phyloP scores from a whole-genome alignment of 768 basidiomycete species.

The Flagelloscypha sp. region DNA sequence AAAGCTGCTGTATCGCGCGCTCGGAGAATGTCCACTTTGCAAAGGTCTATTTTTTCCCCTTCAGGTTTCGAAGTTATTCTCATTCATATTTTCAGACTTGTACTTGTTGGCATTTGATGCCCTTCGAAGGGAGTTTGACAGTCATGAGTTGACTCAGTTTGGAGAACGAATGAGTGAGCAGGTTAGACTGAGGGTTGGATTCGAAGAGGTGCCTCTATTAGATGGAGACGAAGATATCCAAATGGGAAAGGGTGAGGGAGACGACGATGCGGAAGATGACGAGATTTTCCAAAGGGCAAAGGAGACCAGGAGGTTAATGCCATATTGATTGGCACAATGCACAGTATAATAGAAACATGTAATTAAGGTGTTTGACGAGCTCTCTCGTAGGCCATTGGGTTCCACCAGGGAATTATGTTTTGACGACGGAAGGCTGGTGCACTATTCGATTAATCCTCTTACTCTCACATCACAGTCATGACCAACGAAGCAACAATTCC shows the following conservation, averaged over 20 bases:
- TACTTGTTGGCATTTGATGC: constrained; percentile 74
- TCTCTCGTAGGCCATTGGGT: too few relatives aligned
- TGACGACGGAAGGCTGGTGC: too few relatives aligned
- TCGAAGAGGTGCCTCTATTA: constrained; percentile 55
- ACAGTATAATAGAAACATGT: too few relatives aligned
- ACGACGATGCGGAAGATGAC: constrained; percentile 15
- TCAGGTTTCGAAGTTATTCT: constrained; percentile 6
- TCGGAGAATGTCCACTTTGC: constrained; percentile 63
- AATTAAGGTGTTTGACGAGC: too few relatives aligned
- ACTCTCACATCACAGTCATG: too few relatives aligned
- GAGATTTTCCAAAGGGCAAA: constrained; percentile 56
- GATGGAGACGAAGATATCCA: constrained; percentile 37
- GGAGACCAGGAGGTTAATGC: constrained; percentile 54
- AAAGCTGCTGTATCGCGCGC: constrained; percentile 62
- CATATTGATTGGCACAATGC: constrained; percentile 50
- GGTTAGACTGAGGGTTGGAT: constrained; percentile 52
- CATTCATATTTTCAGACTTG: constrained; percentile 37
- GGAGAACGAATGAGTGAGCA: constrained; percentile 74
- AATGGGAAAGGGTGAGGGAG: constrained; percentile 18
- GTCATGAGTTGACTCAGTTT: constrained; percentile 49
- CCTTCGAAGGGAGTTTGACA: constrained; percentile 53
- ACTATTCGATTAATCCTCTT: too few relatives aligned
- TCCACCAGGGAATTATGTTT: too few relatives aligned
- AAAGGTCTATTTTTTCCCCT: constrained; percentile 60
- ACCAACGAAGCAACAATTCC: too few relatives aligned